Evolutionary conservation across 805 yeast genomes (phyloP).

Genomic region (Yarrowia sp.): DNA sequence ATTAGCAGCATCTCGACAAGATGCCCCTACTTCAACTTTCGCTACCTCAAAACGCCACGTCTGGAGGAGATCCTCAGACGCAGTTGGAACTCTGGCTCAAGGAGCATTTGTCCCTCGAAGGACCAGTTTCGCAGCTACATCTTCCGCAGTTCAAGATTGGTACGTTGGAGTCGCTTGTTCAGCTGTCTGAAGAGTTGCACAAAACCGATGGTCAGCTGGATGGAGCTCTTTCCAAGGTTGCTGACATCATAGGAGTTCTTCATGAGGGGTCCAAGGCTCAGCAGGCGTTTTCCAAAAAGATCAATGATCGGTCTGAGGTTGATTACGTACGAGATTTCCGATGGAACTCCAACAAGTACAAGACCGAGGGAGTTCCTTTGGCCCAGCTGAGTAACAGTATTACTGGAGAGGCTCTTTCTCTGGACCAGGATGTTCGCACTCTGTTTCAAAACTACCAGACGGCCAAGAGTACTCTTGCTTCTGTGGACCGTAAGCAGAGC

Average conservation of each 20-base stretch:
- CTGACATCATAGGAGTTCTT: conserved; percentile 63
- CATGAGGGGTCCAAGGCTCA: conserved; percentile 44
- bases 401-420: conserved; percentile 70
- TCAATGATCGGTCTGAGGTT: conserved; percentile 50
- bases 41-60: conserved; percentile 47
- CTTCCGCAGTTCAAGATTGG: conserved; percentile 91
- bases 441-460: conserved; percentile 70
- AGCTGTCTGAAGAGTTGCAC: conserved; percentile 82
- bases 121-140: conserved; percentile 47
- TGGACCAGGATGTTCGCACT: conserved; percentile 81
- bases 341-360: conserved; percentile 84
- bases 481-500: conserved; percentile 87
- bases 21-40: conserved; percentile 44
- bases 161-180: conserved; percentile 85
- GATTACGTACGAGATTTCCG: conserved; percentile 69
- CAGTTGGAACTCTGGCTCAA: conserved; percentile 39
- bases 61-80: conserved; percentile 41
- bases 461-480: conserved; percentile 77
- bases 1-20: not conserved
- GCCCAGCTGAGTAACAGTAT: conserved; percentile 67
- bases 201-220: conserved; percentile 79
- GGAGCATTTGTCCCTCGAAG: conserved; percentile 38
- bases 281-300: conserved; percentile 48
- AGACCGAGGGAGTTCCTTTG: conserved; percentile 74
- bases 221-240: conserved; percentile 63